Evolutionary conservation across 1,139 yeast species (phyloP), one percentile per base, ranked within the genome.

Genomic region (Candida buenavistaensis): DNA sequence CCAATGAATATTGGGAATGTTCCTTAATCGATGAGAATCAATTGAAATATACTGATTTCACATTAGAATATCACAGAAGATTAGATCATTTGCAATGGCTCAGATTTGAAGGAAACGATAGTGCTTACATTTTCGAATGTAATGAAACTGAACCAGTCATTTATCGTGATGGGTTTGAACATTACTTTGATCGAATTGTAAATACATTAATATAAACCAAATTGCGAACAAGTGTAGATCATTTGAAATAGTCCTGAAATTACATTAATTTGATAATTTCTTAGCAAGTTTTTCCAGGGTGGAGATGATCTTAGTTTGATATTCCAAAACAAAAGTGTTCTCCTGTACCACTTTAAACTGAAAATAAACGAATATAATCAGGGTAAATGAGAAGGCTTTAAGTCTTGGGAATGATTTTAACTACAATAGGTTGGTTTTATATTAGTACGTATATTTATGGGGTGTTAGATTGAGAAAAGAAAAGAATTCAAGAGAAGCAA

Each of bases 311-410:
- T 36, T 41, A 34, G 22, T 29, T 57, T 57, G 45, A 38, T 68
- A 40, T 67, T 54, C 71, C 75, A 63, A 59, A 51, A 64, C 72
- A 69, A 64, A 63, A 68, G 72, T 67, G 63, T 67, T 67, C 73
- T 59, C 74, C 47, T 62, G 42, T 37, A 62, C 74, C 75, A 69
- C 48, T 68, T 70, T 69, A 67, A 49, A 68, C 75, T 69, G 74
- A 59, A 62, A 59, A 65, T 68, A 70, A 70, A 50, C 73, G 76
- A 70, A 70, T 70, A 68, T 65, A 51, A 58, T 59, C 75, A 70
- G 76, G 74, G 72, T 58, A 55, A 51, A 64, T 57, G 73, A 64
- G 74, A 68, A 68, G 75, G 75, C 75, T 57, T 63, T 47, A 63
- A 64, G 70, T 64, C 57, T 57, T 64, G 71, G 68, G 46, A 16